Evolutionary conservation across 1,139 yeast species (phyloP).

Genomic region (Pichia sp.): DNA sequence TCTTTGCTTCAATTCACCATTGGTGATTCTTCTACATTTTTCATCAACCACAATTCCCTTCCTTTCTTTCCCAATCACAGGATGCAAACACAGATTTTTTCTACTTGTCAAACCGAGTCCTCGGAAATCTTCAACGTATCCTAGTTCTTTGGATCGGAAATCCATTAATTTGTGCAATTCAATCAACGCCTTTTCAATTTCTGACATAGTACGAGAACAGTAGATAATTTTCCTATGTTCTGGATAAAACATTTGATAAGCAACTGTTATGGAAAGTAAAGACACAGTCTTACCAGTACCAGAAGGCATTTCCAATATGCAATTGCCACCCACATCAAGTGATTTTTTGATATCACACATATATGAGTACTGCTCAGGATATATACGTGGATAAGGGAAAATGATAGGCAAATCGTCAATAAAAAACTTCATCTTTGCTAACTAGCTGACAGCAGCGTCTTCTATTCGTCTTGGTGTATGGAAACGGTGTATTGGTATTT

Average conservation of each 20-base stretch:
- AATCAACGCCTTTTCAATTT: constrained; percentile 94
- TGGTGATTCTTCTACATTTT: constrained; percentile 88
- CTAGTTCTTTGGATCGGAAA: constrained; percentile 72
- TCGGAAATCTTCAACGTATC: constrained; percentile 78
- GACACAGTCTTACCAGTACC: constrained; percentile 98
- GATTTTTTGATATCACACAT: constrained; percentile 95
- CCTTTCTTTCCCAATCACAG: constrained; percentile 76
- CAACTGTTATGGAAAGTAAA: constrained; percentile 79
- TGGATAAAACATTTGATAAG: constrained; percentile 92
- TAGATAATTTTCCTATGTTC: constrained; percentile 91
- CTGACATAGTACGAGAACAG: constrained; percentile 99
- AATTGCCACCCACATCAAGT: constrained; percentile 94
- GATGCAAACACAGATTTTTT: constrained; percentile 88
- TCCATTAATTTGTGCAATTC: constrained; percentile 87
- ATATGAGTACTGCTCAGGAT: constrained; percentile 96
- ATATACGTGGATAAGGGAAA: constrained; percentile 95
- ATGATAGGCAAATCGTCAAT: constrained; percentile 93
- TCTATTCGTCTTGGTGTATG: too few species aligned
- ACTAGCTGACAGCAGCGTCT: not conserved
- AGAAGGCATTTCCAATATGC: constrained; percentile 99
- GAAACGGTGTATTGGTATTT: too few species aligned
- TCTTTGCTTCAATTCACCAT: constrained; percentile 73
- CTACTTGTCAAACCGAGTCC: constrained; percentile 93
- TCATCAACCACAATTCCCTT: constrained; percentile 96
- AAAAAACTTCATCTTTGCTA: constrained; percentile 43